Evolutionary conservation across 495 filamentous ascomycete genomes (phyloP).

Genomic region (Rostrohypoxylon terebratum): DNA sequence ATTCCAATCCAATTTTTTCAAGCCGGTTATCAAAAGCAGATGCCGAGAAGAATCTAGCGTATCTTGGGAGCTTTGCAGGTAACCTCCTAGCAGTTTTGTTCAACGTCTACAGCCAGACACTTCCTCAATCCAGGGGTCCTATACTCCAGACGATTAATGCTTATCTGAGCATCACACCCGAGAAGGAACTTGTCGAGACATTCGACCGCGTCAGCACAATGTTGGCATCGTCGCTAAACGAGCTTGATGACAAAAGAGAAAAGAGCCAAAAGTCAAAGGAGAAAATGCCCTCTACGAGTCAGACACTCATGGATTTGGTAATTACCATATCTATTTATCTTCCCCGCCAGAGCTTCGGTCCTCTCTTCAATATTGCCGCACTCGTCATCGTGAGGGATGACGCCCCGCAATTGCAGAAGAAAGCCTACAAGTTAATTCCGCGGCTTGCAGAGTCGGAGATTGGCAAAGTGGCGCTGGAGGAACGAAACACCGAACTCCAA

Average conservation of each 20-base stretch:
- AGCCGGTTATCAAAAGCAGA: conserved; percentile 77
- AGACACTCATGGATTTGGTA: conserved; percentile 95
- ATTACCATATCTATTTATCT: conserved; percentile 96
- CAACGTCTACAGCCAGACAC: conserved; percentile 96
- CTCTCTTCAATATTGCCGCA: conserved; percentile 84
- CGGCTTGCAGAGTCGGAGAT: conserved; percentile 82
- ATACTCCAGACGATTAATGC: conserved; percentile 95
- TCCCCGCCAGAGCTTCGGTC: conserved; percentile 80
- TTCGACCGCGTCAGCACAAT: conserved; percentile 86
- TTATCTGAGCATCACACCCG: conserved; percentile 85
- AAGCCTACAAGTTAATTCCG: conserved; percentile 97
- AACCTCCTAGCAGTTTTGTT: conserved; percentile 95
- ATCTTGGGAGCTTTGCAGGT: conserved; percentile 80
- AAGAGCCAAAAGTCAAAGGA: conserved; percentile 68
- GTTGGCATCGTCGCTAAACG: conserved; percentile 80
- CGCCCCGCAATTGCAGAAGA: conserved; percentile 98
- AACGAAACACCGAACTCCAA: conserved; percentile 81
- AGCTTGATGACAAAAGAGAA: conserved; percentile 70
- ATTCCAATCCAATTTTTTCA: conserved; percentile 74
- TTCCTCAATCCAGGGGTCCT: conserved; percentile 89
- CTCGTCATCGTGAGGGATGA: conserved; percentile 78
- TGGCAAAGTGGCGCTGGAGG: conserved; percentile 75
- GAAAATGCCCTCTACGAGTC: conserved; percentile 89
- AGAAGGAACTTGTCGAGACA: conserved; percentile 82
- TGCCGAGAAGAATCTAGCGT: conserved; percentile 80